Conservation (phyloP, 768 basidiomycete species). For the Mycena galopus region DNA sequence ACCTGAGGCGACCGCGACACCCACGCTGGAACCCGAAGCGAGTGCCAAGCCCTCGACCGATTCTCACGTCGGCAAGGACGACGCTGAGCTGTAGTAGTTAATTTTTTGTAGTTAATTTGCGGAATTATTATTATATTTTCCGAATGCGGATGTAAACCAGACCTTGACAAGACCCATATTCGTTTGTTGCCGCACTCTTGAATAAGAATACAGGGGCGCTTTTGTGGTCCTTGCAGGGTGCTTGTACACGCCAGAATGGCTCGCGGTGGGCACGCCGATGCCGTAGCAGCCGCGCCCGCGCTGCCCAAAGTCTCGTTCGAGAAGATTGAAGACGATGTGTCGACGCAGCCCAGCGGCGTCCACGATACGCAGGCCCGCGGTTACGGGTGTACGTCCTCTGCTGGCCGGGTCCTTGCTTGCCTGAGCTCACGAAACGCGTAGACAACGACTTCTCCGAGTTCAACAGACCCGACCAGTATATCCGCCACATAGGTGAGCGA, state of each 20-base stretch:
- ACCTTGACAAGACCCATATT: not conserved
- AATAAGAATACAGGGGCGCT: too few species aligned
- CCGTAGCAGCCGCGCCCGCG: conserved; percentile 44
- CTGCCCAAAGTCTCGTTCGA: conserved; percentile 80
- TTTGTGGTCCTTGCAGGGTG: not conserved
- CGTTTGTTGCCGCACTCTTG: not conserved
- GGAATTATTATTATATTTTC: conserved; percentile 13
- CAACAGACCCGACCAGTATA: conserved; percentile 85
- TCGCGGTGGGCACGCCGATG: conserved; percentile 50
- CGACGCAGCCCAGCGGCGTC: conserved; percentile 72
- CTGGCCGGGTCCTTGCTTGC: not conserved
- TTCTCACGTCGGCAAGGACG: conserved; percentile 24
- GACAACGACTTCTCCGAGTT: conserved; percentile 79
- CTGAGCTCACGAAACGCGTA: conserved; percentile 38
- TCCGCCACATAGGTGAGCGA: conserved; percentile 86
- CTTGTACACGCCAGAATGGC: too few species aligned
- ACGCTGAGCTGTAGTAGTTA: conserved; percentile 31
- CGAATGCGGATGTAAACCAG: not conserved
- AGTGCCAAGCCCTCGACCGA: conserved; percentile 6
- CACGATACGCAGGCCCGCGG: conserved; percentile 72
- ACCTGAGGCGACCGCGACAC: not conserved
- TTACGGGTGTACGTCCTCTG: conserved; percentile 77
- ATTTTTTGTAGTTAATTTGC: not conserved
- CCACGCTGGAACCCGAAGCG: not conserved
- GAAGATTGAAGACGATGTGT: conserved; percentile 73